Conservation (phyloP, 1,284 basidiomycete genomes). For the Moesziomyces sp. region DNA sequence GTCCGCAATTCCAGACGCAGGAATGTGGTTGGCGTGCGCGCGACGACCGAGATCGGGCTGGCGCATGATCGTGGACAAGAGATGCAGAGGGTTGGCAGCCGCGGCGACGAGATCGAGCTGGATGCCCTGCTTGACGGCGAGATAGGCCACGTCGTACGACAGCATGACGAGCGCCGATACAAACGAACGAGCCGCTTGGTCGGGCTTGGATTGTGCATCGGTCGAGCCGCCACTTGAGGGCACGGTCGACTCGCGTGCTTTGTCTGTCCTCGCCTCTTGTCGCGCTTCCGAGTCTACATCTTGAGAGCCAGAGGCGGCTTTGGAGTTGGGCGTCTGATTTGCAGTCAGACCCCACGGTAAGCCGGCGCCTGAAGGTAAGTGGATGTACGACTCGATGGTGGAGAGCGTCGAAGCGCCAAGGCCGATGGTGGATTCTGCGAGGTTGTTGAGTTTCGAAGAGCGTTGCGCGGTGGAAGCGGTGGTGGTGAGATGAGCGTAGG, state of each 20-base stretch:
- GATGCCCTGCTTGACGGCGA: conserved; percentile 50
- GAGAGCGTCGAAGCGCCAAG: conserved; percentile 54
- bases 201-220: conserved; percentile 26
- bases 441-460: conserved; percentile 30
- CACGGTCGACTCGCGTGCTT: conserved; percentile 1
- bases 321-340: conserved; percentile 3
- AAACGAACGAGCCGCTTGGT: conserved; percentile 48
- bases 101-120: conserved; percentile 53
- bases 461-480: conserved; percentile 3
- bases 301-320: not conserved
- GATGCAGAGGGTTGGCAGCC: conserved; percentile 47
- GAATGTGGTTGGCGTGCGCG: conserved; percentile 36
- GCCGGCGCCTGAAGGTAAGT: conserved; percentile 31
- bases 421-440: conserved; percentile 48
- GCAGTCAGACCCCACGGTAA: conserved; percentile 43
- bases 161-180: conserved; percentile 54
- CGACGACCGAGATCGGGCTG: conserved; percentile 33
- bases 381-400: conserved; percentile 53
- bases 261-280: not conserved
- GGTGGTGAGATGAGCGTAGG: conserved; percentile 38
- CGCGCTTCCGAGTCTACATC: conserved; percentile 1
- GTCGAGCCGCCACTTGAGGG: not conserved
- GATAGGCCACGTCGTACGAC: conserved; percentile 52
- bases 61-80: conserved; percentile 28
- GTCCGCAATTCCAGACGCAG: conserved; percentile 22